These are phyloP conservation scores for Talaromyces rugulosus DNA, from an alignment of 2,329 filamentous ascomycete species.

Conservation along the genomic window DNA sequence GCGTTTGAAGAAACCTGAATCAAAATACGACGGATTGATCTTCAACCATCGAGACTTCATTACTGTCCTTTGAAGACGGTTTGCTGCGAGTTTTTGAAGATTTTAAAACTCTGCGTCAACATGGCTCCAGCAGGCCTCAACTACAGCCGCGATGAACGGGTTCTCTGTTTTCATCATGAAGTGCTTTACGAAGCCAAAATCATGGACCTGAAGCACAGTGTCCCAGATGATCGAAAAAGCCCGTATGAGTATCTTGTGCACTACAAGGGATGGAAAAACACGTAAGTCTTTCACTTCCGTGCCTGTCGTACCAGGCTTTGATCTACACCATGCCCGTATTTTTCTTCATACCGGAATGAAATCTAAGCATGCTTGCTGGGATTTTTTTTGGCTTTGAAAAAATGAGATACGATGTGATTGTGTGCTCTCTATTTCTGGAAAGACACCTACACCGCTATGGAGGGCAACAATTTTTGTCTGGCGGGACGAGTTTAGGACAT, in stretches of 20 bases:
- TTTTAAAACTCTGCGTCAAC: slow-evolving; percentile 35
- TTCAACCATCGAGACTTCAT: background rate
- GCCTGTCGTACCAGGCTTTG: background rate
- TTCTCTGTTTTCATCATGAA: slow-evolving; percentile 95
- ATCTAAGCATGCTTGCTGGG: background rate
- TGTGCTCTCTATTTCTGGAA: background rate
- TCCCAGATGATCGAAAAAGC: slow-evolving; percentile 63
- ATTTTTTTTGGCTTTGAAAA: background rate
- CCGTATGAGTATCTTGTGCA: slow-evolving; percentile 87
- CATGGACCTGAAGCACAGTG: slow-evolving; percentile 66
- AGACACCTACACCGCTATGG: background rate
- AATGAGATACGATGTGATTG: background rate
- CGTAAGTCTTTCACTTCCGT: slow-evolving; percentile 50
- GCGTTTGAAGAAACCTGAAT: background rate
- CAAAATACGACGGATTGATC: background rate
- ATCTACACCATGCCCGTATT: background rate
- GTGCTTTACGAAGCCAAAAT: slow-evolving; percentile 97
- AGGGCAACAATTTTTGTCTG: slow-evolving; percentile 7
- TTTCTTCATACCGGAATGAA: background rate
- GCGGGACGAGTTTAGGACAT: background rate
- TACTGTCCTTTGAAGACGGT: background rate
- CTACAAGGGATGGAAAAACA: slow-evolving; percentile 99
- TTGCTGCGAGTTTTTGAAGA: background rate
- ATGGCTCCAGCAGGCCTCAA: slow-evolving; percentile 59
- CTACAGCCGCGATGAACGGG: slow-evolving; percentile 76